Evolutionary conservation across 1,284 basidiomycete genomes (phyloP), one percentile per base, ranked within the genome.

Genomic region (Anthracocystis setariae): DNA sequence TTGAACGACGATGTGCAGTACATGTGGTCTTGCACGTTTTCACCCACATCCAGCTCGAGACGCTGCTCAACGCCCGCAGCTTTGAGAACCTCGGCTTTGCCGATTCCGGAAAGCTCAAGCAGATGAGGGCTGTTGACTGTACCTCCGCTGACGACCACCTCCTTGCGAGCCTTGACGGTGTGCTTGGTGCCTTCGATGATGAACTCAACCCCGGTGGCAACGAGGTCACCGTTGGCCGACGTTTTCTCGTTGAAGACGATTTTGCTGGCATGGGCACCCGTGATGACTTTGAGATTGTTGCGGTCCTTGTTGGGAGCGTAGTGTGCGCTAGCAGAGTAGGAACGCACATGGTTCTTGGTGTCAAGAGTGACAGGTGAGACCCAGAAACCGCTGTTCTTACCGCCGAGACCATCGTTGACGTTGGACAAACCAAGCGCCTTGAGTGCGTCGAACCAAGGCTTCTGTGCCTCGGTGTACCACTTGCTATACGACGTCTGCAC

Each of bases 1-100:
- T 77, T 77, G 71, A 65, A 78, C 33, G 68, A 60, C 52, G 48
- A 55, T n/a, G 64, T 61, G 87, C 86, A 48, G 68, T 71, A 76
- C 29, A 76, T 68, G 61, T 87, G 87, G 45, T 87, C 87, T 54
- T 87, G 86, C 0, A 86, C 78, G 65, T 88, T 87, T 58, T 84
- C 83, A 9, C 87, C 87, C 5, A 87, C 86, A 3, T 82, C 82
- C 12, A 85, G 57, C 52, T 73, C 72, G 32, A 77, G n/a, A 5
- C 48, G 49, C 43, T 64, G 60, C 32, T 66, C 24, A 32, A 77
- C 49, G 8, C 70, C 73, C 3, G 64, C 64, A 8, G 59, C 46
- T 27, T 65, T 53, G 52, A 78, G 66, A 2, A 76, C 49, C 5
- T 55, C 58, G 2, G 71, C 46, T 18, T 54, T 53, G 39, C 76